phyloP scores from a whole-genome alignment of 176 grass and related monocot species.

The Zea luxurians region DNA sequence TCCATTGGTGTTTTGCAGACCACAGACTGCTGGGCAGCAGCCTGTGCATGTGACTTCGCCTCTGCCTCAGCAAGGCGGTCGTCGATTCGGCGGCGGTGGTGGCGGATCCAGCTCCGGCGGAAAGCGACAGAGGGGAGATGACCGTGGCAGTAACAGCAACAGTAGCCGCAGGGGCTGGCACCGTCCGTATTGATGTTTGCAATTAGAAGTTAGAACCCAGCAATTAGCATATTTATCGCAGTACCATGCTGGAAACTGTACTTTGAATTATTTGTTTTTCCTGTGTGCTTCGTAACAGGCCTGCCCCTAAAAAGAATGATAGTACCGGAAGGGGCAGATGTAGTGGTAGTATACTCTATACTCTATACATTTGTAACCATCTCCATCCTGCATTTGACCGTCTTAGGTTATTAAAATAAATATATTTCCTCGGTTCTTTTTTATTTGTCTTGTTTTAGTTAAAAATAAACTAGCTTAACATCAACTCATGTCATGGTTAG shows the following conservation, averaged over 20 bases:
- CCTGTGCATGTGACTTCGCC: conserved; percentile 27
- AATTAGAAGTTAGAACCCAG: neutral
- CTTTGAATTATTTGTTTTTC: neutral
- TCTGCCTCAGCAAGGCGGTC: conserved; percentile 22
- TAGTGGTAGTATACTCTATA: neutral
- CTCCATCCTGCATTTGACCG: no score
- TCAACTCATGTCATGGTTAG: no score
- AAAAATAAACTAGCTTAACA: no score
- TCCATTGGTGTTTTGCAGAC: conserved; percentile 21
- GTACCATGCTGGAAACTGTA: neutral
- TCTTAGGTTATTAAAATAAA: no score
- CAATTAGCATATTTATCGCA: neutral
- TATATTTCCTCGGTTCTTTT: no score
- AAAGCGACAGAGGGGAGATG: conserved; percentile 38
- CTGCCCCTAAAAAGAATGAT: neutral
- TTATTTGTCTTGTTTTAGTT: no score
- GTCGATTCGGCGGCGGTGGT: neutral
- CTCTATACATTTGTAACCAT: neutral
- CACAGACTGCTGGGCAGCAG: conserved; percentile 38
- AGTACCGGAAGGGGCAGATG: neutral
- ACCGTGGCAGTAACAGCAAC: conserved; percentile 1
- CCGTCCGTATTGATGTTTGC: conserved; percentile 42
- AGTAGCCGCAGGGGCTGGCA: conserved; percentile 44
- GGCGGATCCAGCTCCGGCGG: conserved; percentile 19
- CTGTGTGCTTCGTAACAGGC: neutral